Evolutionary conservation across 345 rosid genomes (phyloP).

Genomic region (Hibiscus tridactylites): DNA sequence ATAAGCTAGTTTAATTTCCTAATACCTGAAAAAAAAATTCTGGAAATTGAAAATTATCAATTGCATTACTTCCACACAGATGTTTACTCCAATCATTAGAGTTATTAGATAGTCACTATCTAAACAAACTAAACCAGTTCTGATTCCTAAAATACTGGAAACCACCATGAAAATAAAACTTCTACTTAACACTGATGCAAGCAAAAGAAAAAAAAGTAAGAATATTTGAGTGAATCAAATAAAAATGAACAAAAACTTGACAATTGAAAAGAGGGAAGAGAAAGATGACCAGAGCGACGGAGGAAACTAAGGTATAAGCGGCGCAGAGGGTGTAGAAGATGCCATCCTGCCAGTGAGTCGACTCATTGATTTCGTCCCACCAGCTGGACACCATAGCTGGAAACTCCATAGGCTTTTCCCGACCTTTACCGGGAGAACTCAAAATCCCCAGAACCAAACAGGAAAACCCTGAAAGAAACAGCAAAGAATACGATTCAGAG

Average conservation of each 20-base stretch:
- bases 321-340: slow-evolving; percentile 83
- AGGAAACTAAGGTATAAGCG: slow-evolving; percentile 84
- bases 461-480: background rate
- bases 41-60: background rate
- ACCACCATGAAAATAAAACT: background rate
- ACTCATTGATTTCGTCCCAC: slow-evolving; percentile 22
- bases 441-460: slow-evolving; percentile 5
- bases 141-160: background rate
- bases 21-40: background rate
- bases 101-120: no score
- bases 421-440: slow-evolving; percentile 3
- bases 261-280: background rate
- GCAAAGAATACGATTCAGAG: background rate
- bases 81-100: background rate
- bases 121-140: background rate
- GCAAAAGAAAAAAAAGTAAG: background rate
- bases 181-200: background rate
- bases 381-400: background rate
- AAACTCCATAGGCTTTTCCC: background rate
- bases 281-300: slow-evolving; percentile 12
- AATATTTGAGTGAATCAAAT: background rate
- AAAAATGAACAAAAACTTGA: background rate
- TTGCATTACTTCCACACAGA: background rate
- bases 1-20: background rate
- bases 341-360: slow-evolving; percentile 89